Evolutionary conservation across 1,139 yeast species (phyloP), one percentile per base, ranked within the genome.

Genomic region (Protomyces inouyei): DNA sequence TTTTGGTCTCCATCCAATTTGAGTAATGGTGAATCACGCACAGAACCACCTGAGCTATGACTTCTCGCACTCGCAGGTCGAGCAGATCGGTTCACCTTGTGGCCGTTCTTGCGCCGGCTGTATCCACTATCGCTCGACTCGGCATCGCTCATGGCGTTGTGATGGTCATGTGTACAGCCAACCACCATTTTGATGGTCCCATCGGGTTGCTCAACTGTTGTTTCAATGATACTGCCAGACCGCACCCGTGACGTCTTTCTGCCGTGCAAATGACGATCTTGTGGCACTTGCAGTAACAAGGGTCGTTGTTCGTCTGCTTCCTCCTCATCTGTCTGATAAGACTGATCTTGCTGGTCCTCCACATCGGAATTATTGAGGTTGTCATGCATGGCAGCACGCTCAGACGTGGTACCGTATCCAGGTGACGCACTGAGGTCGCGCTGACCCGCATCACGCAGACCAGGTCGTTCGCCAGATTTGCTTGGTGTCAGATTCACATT

Each of bases 151-250:
- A 52, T 38, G 36, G 53, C 57, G n/a, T 32, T 8, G 28, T 57
- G 61, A 51, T 40, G 37, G 5, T 59, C 36, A 38, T 59, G 63
- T 16, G 43, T 51, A 55, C 53, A 52, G 43, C 54, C 63, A 18
- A 59, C 63, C 18, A 59, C 63, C n/a, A 59, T 55, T 25, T 59
- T 59, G 36, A 48, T 52, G 18, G 63, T 52, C 9, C 63, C 63
- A 43, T 59, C 63, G 12, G 56, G 40, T 28, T 59, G 63, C 23
- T 52, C 21, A 48, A 52, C 53, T n/a, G 63, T 59, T 4, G 63
- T 59, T 25, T 59, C 63, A 14, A 59, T 55, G 35, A 59, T 59
- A 23, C 57, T 52, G 53, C 63, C 63, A 8, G 63, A 59, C 9
- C 63, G 25, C 28, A 59, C 57, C 16, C 63, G 56, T 12, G 63